A percentile compares a stretch with the other conserved stretches of the same genome.
Conservation (phyloP, 257 asterid species). For the Fraxinus anomala region DNA sequence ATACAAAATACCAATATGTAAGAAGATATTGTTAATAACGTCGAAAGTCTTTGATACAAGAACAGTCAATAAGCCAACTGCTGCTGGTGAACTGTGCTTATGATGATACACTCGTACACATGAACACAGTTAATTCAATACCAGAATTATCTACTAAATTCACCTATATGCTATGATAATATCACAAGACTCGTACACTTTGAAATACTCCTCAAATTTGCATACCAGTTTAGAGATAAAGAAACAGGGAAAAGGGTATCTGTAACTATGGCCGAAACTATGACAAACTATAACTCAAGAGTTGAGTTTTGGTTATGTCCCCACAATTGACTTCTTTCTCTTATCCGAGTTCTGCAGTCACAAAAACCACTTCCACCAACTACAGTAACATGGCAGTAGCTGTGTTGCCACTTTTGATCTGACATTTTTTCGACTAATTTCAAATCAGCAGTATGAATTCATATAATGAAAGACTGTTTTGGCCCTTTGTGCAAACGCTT, state of each 20-base stretch:
- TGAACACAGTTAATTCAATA: not conserved
- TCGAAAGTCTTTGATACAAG: not conserved
- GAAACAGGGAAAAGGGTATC: not conserved
- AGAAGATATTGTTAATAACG: too few relatives aligned
- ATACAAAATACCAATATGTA: too few relatives aligned
- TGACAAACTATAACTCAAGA: not conserved
- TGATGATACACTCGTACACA: not conserved
- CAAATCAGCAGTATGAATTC: slow-evolving; percentile 20
- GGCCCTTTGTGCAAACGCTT: slow-evolving; percentile 63
- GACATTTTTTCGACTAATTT: not conserved
- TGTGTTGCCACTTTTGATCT: not conserved
- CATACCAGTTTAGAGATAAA: not conserved
- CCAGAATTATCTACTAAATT: not conserved
- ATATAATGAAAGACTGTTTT: slow-evolving; percentile 63
- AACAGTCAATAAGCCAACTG: not conserved
- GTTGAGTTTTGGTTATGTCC: slow-evolving; percentile 1
- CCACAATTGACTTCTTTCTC: not conserved
- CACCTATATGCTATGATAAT: not conserved
- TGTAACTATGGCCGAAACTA: not conserved
- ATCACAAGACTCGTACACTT: not conserved
- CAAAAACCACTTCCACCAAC: not conserved
- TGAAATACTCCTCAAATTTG: not conserved
- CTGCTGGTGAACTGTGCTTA: too few relatives aligned
- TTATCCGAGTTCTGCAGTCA: not conserved
- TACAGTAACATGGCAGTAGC: too few relatives aligned